Conservation (phyloP, 1,284 basidiomycete species). For the Fomitopsis palustris region DNA sequence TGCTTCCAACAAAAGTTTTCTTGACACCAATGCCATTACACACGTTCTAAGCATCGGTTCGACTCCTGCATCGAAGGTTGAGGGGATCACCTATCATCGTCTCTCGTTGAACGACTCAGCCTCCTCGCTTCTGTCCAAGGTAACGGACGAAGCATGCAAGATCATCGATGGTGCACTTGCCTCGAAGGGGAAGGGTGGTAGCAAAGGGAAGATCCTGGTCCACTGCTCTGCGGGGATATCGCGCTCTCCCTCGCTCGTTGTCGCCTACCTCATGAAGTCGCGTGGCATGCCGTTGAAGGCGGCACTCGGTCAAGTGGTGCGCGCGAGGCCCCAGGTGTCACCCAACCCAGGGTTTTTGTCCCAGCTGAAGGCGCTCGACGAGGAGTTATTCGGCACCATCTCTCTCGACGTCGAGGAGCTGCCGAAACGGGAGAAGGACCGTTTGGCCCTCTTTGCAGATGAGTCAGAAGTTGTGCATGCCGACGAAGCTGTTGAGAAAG, state of each 20-base stretch:
- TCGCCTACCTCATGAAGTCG: conserved; percentile 46
- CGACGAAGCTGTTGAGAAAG: not conserved
- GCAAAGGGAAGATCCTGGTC: conserved; percentile 45
- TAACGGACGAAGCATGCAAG: conserved; percentile 21
- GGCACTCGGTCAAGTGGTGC: conserved; percentile 31
- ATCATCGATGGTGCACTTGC: conserved; percentile 27
- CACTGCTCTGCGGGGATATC: conserved; percentile 50
- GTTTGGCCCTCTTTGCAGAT: conserved; percentile 28
- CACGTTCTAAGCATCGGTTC: conserved; percentile 36
- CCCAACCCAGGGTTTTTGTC: conserved; percentile 37
- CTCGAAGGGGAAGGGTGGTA: conserved; percentile 10
- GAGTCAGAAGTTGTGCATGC: not conserved
- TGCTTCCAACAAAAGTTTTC: conserved; percentile 17
- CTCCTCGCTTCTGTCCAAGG: conserved; percentile 23
- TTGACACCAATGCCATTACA: conserved; percentile 25
- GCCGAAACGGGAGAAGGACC: conserved; percentile 28
- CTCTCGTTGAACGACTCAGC: conserved; percentile 31
- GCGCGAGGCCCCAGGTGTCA: conserved; percentile 28
- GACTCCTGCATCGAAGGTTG: conserved; percentile 23
- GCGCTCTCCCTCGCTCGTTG: conserved; percentile 46
- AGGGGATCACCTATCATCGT: conserved; percentile 31
- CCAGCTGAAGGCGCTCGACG: conserved; percentile 37
- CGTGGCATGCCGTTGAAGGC: conserved; percentile 29
- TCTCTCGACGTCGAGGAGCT: conserved; percentile 31
- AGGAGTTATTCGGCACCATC: conserved; percentile 21